phyloP scores from a whole-genome alignment of 176 grass and related monocot species.

The Olyra latifolia region DNA sequence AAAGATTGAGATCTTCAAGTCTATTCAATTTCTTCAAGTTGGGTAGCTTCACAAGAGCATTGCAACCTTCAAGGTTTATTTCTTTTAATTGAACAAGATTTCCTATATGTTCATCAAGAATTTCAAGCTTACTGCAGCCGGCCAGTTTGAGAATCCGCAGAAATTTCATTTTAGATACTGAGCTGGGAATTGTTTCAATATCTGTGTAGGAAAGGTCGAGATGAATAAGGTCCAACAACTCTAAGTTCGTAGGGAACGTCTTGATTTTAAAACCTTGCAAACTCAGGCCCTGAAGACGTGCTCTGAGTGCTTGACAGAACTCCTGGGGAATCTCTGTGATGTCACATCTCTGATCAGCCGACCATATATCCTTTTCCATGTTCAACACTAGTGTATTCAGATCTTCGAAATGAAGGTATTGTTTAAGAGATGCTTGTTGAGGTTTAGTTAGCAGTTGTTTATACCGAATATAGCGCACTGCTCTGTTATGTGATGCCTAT shows the following conservation, averaged over 20 bases:
- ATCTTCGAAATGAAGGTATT: not conserved
- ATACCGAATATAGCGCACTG: not conserved
- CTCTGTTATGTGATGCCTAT: no score
- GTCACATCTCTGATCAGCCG: not conserved
- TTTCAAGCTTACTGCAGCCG: not conserved
- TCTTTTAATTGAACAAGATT: not conserved
- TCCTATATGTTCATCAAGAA: not conserved
- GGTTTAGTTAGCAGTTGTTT: not conserved
- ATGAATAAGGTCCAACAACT: not conserved
- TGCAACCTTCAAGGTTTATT: conserved; percentile 24
- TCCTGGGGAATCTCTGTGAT: not conserved
- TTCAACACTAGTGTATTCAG: not conserved
- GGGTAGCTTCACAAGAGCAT: not conserved
- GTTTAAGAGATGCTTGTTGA: not conserved
- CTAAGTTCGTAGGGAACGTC: not conserved
- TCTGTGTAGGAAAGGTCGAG: conserved; percentile 4
- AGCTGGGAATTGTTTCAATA: not conserved
- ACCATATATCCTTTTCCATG: not conserved
- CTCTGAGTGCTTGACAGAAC: no score
- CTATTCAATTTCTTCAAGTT: not conserved
- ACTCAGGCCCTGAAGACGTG: not conserved
- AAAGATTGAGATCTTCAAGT: conserved; percentile 10
- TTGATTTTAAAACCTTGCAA: not conserved
- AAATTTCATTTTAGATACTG: not conserved
- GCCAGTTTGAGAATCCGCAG: conserved; percentile 1